These are phyloP conservation scores for Microsporum ferrugineum DNA, from an alignment of 2,329 filamentous ascomycete genomes.

Conservation along the genomic window DNA sequence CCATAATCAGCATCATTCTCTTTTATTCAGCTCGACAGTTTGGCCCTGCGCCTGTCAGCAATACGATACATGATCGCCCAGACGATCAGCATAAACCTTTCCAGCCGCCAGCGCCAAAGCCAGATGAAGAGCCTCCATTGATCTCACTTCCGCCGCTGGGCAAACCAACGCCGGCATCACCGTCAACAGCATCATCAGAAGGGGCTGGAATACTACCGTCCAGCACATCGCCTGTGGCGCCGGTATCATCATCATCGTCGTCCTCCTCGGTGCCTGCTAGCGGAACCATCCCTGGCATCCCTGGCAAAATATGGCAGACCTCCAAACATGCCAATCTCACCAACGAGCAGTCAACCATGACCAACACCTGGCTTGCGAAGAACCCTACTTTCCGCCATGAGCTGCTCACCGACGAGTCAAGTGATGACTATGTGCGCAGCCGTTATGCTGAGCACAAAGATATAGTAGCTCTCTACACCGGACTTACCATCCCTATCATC, in stretches of 20 bases:
- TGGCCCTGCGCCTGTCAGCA: not conserved
- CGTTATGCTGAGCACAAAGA: constrained; percentile 27
- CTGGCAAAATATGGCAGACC: constrained; percentile 17
- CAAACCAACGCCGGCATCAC: not conserved
- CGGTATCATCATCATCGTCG: not conserved
- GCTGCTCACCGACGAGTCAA: constrained; percentile 23
- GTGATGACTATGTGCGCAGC: constrained; percentile 24
- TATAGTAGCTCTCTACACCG: constrained; percentile 27
- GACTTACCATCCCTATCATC: constrained; percentile 29
- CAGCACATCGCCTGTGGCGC: not conserved
- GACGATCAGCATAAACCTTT: not conserved
- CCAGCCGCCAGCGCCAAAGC: not conserved
- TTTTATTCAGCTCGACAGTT: not conserved
- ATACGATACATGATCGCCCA: not conserved
- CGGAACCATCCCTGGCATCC: constrained; percentile 10
- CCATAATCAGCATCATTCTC: not conserved
- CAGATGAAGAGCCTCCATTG: not conserved
- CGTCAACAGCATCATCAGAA: not conserved
- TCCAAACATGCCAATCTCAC: constrained; percentile 18
- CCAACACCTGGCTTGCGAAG: constrained; percentile 18
- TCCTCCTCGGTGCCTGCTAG: not conserved
- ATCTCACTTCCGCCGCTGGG: not conserved
- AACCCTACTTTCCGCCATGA: constrained; percentile 22
- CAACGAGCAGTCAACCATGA: constrained; percentile 14
- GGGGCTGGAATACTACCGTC: not conserved